phyloP scores from a whole-genome alignment of 1,284 basidiomycete species.

The Chiua sp. region DNA sequence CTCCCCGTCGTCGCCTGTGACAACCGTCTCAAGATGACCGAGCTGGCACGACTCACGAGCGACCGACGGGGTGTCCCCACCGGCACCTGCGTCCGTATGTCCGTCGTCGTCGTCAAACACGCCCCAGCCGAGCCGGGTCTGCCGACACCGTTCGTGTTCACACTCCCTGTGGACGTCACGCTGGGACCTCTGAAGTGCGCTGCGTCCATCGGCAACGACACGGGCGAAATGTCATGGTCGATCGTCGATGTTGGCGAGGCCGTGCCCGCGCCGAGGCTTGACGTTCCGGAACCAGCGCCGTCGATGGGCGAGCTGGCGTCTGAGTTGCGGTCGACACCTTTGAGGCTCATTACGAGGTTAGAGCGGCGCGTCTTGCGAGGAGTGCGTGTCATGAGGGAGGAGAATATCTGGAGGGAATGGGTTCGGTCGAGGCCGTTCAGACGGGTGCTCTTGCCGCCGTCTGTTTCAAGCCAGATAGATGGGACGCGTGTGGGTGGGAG shows the following conservation, averaged over 20 bases:
- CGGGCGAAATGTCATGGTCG: slow-evolving; percentile 15
- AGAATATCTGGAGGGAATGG: slow-evolving; percentile 25
- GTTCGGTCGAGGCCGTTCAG: slow-evolving; percentile 23
- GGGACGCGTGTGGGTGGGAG: slow-evolving; percentile 24
- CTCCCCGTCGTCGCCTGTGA: slow-evolving; percentile 24
- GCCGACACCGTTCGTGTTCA: neutral
- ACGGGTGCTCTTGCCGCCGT: slow-evolving; percentile 6
- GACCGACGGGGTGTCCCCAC: slow-evolving; percentile 13
- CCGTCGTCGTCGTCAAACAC: slow-evolving; percentile 20
- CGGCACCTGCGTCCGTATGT: neutral
- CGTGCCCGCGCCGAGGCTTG: neutral
- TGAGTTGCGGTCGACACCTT: slow-evolving; percentile 10
- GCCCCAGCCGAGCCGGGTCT: slow-evolving; percentile 31
- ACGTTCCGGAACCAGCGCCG: neutral
- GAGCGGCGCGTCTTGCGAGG: slow-evolving; percentile 21
- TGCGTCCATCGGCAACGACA: slow-evolving; percentile 16
- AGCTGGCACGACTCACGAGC: slow-evolving; percentile 33
- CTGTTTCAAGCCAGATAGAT: slow-evolving; percentile 32
- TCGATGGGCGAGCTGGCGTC: slow-evolving; percentile 1
- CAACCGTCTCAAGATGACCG: slow-evolving; percentile 29
- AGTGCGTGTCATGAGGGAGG: slow-evolving; percentile 13
- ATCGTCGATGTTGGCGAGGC: slow-evolving; percentile 12
- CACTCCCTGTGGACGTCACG: neutral
- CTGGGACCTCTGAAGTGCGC: slow-evolving; percentile 8
- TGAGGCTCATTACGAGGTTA: slow-evolving; percentile 35